Percentiles rank a stretch among this genome's conserved stretches.
Conservation (phyloP, 1,139 yeast genomes). For the Pichia sp. region DNA sequence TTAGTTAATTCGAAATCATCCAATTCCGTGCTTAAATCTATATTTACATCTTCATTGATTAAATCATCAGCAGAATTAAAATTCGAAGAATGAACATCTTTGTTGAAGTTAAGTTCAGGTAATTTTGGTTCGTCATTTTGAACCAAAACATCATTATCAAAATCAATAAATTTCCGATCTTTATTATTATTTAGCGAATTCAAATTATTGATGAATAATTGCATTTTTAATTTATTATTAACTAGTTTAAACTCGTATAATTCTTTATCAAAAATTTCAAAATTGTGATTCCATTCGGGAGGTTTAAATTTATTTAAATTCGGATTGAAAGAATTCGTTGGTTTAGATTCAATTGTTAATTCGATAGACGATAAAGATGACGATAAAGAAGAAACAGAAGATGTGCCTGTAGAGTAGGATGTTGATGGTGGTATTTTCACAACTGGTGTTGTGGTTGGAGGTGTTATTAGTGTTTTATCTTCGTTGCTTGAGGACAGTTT, state of each 20-base stretch:
- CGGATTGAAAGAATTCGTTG: not conserved
- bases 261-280: constrained; percentile 15
- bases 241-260: constrained; percentile 22
- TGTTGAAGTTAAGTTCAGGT: constrained; percentile 11
- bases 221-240: constrained; percentile 20
- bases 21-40: constrained; percentile 11
- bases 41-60: constrained; percentile 7
- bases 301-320: constrained; percentile 13
- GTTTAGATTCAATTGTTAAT: constrained; percentile 6
- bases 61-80: constrained; percentile 11
- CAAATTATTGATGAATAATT: constrained; percentile 14
- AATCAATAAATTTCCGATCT: not conserved
- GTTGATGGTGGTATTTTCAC: not conserved
- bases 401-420: not conserved
- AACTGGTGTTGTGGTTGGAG: not conserved
- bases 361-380: constrained; percentile 24
- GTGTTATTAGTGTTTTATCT: not conserved
- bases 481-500: not conserved
- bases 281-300: constrained; percentile 20
- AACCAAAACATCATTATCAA: not conserved
- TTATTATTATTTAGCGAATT: constrained; percentile 12
- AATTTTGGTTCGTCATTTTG: constrained; percentile 16
- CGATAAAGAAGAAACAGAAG: constrained; percentile 20
- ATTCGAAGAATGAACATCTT: not conserved
- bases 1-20: not conserved